phyloP scores from a whole-genome alignment of 2,329 filamentous ascomycete genomes.

The Scopulariopsis brevicaulis region DNA sequence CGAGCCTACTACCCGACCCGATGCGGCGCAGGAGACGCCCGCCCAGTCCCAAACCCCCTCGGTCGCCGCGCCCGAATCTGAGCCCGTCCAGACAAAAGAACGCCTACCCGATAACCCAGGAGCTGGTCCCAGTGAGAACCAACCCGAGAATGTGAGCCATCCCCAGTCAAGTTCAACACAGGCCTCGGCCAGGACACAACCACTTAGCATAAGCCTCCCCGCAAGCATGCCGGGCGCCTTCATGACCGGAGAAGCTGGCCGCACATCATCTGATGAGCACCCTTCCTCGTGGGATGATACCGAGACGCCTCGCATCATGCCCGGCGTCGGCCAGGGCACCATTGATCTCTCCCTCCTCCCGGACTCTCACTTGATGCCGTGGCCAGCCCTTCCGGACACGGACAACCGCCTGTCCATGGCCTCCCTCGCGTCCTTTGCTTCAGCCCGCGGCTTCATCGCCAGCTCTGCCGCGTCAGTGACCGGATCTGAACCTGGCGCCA shows the following conservation, averaged over 20 bases:
- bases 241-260: background rate
- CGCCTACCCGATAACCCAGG: background rate
- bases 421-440: conserved; percentile 60
- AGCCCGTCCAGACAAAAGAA: background rate
- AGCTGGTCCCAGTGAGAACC: background rate
- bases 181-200: background rate
- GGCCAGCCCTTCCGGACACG: conserved; percentile 35
- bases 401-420: conserved; percentile 62
- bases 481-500: conserved; percentile 34
- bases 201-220: background rate
- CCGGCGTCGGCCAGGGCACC: conserved; percentile 15
- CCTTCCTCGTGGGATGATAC: conserved; percentile 17
- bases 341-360: conserved; percentile 24
- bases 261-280: background rate
- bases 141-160: background rate
- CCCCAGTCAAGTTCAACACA: background rate
- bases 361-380: conserved; percentile 33
- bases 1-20: background rate
- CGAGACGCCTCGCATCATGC: conserved; percentile 32
- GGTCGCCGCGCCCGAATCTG: background rate
- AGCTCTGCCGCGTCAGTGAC: conserved; percentile 40
- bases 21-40: background rate
- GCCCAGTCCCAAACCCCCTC: background rate
- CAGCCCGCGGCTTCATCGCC: conserved; percentile 36
- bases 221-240: background rate